These are phyloP conservation scores for Hypoxylon sp. DNA, from an alignment of 2,329 filamentous ascomycete species.

Conservation along the genomic window DNA sequence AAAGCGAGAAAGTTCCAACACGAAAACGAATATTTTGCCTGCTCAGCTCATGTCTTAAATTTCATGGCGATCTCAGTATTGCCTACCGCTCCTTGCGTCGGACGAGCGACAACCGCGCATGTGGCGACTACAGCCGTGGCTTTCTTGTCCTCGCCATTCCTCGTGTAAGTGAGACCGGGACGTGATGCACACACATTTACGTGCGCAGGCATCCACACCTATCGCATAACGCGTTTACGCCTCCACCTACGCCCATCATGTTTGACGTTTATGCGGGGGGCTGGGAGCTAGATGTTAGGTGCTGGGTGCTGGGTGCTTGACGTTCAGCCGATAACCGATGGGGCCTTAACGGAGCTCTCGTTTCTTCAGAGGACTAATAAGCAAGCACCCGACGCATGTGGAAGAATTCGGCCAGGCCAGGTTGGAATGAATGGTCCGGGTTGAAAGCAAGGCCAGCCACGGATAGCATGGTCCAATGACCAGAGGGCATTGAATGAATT, in stretches of 20 bases:
- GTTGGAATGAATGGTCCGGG: constrained; percentile 34
- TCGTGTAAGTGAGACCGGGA: constrained; percentile 42
- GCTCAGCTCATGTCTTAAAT: constrained; percentile 28
- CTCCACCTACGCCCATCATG: constrained; percentile 24
- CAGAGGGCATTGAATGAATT: constrained; percentile 20
- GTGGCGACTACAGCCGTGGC: constrained; percentile 36
- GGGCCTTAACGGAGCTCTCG: constrained; percentile 16
- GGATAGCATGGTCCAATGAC: constrained; percentile 38
- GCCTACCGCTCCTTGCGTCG: constrained; percentile 36
- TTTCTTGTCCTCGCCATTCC: constrained; percentile 26
- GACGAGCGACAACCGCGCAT: constrained; percentile 25
- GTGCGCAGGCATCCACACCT: constrained; percentile 39
- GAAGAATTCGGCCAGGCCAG: constrained; percentile 37
- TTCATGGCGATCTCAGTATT: constrained; percentile 34
- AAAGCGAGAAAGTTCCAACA: constrained; percentile 16
- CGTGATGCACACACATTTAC: constrained; percentile 31
- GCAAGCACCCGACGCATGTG: constrained; percentile 44
- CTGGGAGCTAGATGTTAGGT: too few relatives aligned
- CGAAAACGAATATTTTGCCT: constrained; percentile 24
- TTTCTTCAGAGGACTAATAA: constrained; percentile 21
- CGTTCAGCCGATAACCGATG: constrained; percentile 34
- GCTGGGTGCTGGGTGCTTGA: constrained; percentile 22
- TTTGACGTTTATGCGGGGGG: constrained; percentile 19
- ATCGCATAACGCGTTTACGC: constrained; percentile 40
- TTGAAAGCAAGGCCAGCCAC: constrained; percentile 31